Evolutionary conservation across 108 stramenopile genomes (phyloP).

Genomic region (Skeletonema potamos): DNA sequence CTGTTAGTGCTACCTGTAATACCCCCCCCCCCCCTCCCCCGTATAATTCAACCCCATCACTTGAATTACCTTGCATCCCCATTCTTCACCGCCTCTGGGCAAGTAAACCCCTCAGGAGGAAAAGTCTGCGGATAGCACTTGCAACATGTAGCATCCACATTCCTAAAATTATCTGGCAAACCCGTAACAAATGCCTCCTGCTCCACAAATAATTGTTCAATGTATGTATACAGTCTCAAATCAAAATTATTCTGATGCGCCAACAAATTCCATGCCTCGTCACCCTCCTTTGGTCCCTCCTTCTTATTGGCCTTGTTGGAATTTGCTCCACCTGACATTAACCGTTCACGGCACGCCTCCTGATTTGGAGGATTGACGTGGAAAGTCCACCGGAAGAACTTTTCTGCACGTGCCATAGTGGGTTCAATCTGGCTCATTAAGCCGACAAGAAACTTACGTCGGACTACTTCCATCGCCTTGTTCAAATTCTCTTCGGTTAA

Average conservation of each 20-base stretch:
- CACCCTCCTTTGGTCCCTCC: slow-evolving; percentile 41
- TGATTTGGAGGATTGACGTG: slow-evolving; percentile 55
- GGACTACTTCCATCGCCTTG: slow-evolving; percentile 55
- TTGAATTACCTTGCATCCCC: slow-evolving; percentile 1
- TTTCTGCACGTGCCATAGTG: slow-evolving; percentile 57
- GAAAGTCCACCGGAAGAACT: slow-evolving; percentile 60
- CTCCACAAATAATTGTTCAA: slow-evolving; percentile 51
- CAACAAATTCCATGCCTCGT: slow-evolving; percentile 46
- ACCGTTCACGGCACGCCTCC: slow-evolving; percentile 46
- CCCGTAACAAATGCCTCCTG: slow-evolving; percentile 51
- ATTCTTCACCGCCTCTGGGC: slow-evolving; percentile 52
- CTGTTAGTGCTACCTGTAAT: background rate
- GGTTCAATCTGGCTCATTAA: slow-evolving; percentile 54
- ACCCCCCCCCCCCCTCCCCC: background rate
- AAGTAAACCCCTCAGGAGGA: slow-evolving; percentile 52
- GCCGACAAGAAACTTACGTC: slow-evolving; percentile 55
- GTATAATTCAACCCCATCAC: background rate
- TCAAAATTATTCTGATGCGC: slow-evolving; percentile 58
- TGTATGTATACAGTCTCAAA: slow-evolving; percentile 52
- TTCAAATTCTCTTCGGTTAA: slow-evolving; percentile 42
- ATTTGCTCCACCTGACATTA: slow-evolving; percentile 52
- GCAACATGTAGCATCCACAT: slow-evolving; percentile 53
- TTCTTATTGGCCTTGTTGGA: slow-evolving; percentile 60
- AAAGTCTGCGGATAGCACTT: slow-evolving; percentile 57
- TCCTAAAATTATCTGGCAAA: slow-evolving; percentile 49